Base-by-base conservation (phyloP, 768 basidiomycete genomes). In the Podaxis mareebaensis region DNA sequence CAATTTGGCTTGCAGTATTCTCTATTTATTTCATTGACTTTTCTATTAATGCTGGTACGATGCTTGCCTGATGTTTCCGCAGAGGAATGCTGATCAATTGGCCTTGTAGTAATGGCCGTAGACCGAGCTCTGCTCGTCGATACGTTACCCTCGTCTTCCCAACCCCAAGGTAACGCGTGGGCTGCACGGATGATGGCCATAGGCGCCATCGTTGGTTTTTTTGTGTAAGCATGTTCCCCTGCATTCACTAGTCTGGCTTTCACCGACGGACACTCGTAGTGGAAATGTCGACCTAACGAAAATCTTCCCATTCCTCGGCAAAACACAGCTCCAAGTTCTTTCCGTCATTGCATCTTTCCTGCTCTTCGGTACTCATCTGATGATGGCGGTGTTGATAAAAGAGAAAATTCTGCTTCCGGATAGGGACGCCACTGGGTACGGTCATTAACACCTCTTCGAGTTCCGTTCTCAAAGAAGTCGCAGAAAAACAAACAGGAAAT, bases 91-190 rank as follows among this genome's bases (percentile, higher is more conserved):
- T 51, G 26, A 51, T 56, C 60, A 61, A 64, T 42, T 58, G 30
- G 39, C n/a, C 49, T 10, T 17, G 26, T 58, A 90, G 94, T 96
- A 2, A 91, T 91, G 79, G 93, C 95, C 0, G 86, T 94, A 20
- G 94, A 97, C 72, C 91, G 96, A 53, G 93, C 95, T 0, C 82
- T 97, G 10, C 79, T 98, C 7, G 93, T 99, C 0, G 96, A 99
- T 71, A 91, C 84, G 0, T 74, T 96, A 3, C 89, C 94, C 0
- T 77, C 90, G 0, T 72, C 83, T 1, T 79, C 85, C 26, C 96
- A 99, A 73, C 87, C 95, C 5, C 78, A 83, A 8, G 95, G 92
- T 0, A 97, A 96, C 71, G 96, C 96, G 0, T 99, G 96, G 96
- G 96, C 94, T 0, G 93, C 92, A 0, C 79, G 91, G n/a, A 96